These are phyloP conservation scores for Leucosporidium scottii DNA, from an alignment of 768 basidiomycete genomes.

Conservation along the genomic window DNA sequence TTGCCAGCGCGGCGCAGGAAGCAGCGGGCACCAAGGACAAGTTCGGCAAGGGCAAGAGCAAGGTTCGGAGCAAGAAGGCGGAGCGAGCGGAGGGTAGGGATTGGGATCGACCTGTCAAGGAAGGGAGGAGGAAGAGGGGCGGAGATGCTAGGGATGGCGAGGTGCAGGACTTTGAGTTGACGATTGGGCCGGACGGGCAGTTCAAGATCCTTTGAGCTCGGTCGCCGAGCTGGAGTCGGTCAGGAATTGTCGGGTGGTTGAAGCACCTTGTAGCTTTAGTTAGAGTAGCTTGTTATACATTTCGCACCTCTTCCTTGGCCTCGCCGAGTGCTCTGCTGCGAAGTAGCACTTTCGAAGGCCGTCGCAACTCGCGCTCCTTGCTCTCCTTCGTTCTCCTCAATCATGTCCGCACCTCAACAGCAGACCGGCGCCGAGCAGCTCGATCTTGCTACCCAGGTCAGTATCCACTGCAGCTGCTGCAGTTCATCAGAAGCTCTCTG, in stretches of 20 bases:
- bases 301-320: no score
- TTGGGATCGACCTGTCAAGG: slow-evolving; percentile 10
- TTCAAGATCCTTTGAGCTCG: slow-evolving; percentile 4
- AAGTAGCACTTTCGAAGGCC: no score
- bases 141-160: not conserved
- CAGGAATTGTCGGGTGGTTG: no score
- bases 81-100: slow-evolving; percentile 8
- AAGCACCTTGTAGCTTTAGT: not conserved
- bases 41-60: slow-evolving; percentile 16
- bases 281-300: not conserved
- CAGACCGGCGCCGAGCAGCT: no score
- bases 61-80: slow-evolving; percentile 24
- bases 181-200: slow-evolving; percentile 19
- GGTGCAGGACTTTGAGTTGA: slow-evolving; percentile 15
- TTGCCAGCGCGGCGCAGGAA: not conserved
- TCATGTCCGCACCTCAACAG: no score
- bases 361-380: no score
- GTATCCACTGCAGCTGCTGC: no score
- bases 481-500: no score
- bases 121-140: not conserved
- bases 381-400: no score
- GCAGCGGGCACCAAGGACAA: slow-evolving; percentile 12
- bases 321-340: no score
- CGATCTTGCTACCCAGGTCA: no score
- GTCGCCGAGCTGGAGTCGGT: no score